These are phyloP conservation scores for Apiospora kogelbergensis DNA, from an alignment of 2,329 filamentous ascomycete genomes.

Conservation along the genomic window DNA sequence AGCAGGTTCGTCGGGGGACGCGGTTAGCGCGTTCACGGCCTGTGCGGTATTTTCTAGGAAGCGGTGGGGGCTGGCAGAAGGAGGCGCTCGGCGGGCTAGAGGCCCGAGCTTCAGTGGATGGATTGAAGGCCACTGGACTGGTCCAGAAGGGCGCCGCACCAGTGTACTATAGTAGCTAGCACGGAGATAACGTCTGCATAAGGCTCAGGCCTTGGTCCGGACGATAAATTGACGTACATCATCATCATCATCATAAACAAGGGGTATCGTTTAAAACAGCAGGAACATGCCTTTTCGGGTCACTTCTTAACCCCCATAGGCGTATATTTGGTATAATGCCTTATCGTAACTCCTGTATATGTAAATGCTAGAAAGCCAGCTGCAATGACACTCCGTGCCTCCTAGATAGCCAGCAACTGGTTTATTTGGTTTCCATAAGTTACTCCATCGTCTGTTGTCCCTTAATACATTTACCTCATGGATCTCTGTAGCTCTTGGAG, in stretches of 20 bases:
- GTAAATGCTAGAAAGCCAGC: slow-evolving; percentile 9
- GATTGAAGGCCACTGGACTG: neutral
- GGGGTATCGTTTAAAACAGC: neutral
- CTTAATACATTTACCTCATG: slow-evolving; percentile 1
- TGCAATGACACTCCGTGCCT: neutral
- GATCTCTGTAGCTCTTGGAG: slow-evolving; percentile 48
- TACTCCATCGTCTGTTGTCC: neutral
- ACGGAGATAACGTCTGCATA: neutral
- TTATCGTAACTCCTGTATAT: slow-evolving; percentile 8
- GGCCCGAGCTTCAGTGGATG: neutral
- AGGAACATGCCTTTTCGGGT: neutral
- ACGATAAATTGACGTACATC: neutral
- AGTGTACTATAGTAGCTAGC: neutral
- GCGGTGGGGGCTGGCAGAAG: neutral
- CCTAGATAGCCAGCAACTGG: neutral
- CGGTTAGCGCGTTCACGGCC: neutral
- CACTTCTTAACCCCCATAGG: neutral
- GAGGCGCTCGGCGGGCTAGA: neutral
- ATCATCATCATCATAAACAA: neutral
- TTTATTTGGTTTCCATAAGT: neutral
- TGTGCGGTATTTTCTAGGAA: neutral
- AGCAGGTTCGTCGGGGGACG: neutral
- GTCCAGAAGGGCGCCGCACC: neutral
- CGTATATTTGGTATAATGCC: slow-evolving; percentile 12
- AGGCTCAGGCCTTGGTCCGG: neutral